A percentile compares a stretch with the other conserved stretches of the same genome.
Evolutionary conservation across 2,329 filamentous ascomycete species (phyloP).

Genomic region (Trichoderma sp.): DNA sequence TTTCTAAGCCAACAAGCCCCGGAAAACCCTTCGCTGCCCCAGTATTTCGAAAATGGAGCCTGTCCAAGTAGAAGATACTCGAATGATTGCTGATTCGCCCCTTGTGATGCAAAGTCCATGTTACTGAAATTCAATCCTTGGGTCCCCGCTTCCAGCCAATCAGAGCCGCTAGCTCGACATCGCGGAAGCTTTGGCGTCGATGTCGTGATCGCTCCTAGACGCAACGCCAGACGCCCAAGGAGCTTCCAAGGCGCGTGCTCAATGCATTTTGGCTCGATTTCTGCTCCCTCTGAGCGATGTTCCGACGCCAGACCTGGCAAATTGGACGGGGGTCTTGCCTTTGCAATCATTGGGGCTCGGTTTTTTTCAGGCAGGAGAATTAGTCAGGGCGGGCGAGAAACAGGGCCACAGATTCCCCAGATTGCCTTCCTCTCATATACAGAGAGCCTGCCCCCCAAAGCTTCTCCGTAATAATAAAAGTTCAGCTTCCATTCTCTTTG

Average conservation of each 20-base stretch:
- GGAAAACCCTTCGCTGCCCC: conserved; percentile 19
- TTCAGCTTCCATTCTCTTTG: conserved; percentile 3
- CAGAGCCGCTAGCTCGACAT: conserved; percentile 32
- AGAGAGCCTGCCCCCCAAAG: neutral
- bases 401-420: conserved; percentile 2
- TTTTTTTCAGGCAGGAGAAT: conserved; percentile 11
- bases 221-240: conserved; percentile 28
- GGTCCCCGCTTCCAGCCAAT: conserved; percentile 34
- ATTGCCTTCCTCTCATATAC: conserved; percentile 14
- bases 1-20: conserved; percentile 15
- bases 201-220: conserved; percentile 49
- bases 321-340: neutral
- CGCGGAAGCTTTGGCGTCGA: conserved; percentile 51
- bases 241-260: conserved; percentile 37
- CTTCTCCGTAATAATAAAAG: neutral
- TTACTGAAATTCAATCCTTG: neutral
- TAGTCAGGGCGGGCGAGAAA: conserved; percentile 16
- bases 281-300: conserved; percentile 1
- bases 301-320: conserved; percentile 1
- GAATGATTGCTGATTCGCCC: neutral
- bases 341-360: conserved; percentile 8
- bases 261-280: conserved; percentile 25
- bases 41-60: conserved; percentile 11
- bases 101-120: neutral
- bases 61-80: conserved; percentile 13